These are phyloP conservation scores for Pythium sp. DNA, from an alignment of 352 stramenopile genomes.

Conservation along the genomic window DNA sequence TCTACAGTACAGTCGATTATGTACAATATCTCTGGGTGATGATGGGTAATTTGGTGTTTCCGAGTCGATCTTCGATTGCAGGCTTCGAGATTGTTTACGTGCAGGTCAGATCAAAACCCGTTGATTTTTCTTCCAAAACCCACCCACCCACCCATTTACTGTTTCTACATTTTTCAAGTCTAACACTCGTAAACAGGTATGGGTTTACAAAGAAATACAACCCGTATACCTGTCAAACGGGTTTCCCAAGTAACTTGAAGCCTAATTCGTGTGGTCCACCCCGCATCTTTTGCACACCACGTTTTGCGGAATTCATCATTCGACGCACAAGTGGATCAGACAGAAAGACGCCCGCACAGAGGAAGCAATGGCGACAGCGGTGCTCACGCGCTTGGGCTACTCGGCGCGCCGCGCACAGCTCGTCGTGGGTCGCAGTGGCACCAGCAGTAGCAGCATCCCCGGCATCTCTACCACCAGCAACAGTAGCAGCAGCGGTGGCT, in stretches of 20 bases:
- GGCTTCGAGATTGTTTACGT: conserved; percentile 11
- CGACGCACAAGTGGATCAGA: not conserved
- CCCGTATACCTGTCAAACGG: not conserved
- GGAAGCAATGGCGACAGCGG: conserved; percentile 33
- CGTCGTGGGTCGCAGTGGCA: not conserved
- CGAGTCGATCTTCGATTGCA: conserved; percentile 2
- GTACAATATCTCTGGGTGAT: not conserved
- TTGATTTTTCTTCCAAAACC: not conserved
- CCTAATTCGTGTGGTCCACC: conserved; percentile 1
- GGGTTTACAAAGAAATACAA: not conserved
- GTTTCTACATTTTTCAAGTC: not conserved
- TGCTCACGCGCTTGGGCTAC: conserved; percentile 33
- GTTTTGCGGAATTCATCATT: conserved; percentile 1
- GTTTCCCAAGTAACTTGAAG: conserved; percentile 1
- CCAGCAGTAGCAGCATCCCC: not conserved
- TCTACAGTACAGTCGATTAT: not conserved
- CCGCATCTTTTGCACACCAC: not conserved
- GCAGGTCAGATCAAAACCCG: not conserved
- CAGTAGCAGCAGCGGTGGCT: conserved; percentile 1
- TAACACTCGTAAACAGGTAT: not conserved
- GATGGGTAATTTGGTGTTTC: conserved; percentile 1
- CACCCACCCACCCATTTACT: not conserved
- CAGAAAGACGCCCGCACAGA: not conserved
- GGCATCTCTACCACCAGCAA: not conserved
- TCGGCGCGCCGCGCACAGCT: conserved; percentile 18